Evolutionary conservation across 1,139 yeast species (phyloP), one percentile per base, ranked within the genome.

Genomic region (Cylindricascospora bacillispora): DNA sequence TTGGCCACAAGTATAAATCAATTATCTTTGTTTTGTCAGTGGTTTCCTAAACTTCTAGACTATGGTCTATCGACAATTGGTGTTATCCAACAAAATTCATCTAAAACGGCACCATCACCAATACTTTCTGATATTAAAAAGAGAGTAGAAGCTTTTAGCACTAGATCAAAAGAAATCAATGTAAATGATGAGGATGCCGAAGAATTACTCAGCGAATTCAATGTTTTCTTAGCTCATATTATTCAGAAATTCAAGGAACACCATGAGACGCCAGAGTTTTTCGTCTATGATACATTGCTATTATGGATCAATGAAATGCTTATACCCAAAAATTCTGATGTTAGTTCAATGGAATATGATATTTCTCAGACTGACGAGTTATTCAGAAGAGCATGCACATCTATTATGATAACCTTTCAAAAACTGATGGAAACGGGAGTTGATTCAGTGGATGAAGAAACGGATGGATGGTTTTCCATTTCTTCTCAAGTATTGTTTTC

Each of bases 351-450:
- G 7, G 21, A 18, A 18, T 7, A 7, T 21, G 21, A 27, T 21
- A 6, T 21, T 7, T n/a, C 24, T 13, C n/a, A 26, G n/a, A 18
- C 19, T 15, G 28, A 26, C 9, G 12, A 3, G 10, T 20, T 22
- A 4, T 21, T 22, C 7, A 15, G 6, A 27, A 7, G 12, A 11
- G 26, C 26, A 6, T 61, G 73, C 37, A 62, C 78, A 35, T 65
- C 78, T 3, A 65, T 82, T 18, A 57, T 85, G 34, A 63, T 85
- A 25, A 65, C 78, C 1, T 67, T 79, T 39, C 95, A 85, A 55
- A 68, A 70, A 37, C 47, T 71, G 10, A 52, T 62, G 33, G 53
- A 54, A 16, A 57, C 58, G 20, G 51, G 59, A 26, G 59, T 42
- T 1, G 57, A 48, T 7, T 46, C 51, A 7, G 44, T 70, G 2